Conservation (phyloP, 495 filamentous ascomycete genomes). For the Penicillium desertorum region DNA sequence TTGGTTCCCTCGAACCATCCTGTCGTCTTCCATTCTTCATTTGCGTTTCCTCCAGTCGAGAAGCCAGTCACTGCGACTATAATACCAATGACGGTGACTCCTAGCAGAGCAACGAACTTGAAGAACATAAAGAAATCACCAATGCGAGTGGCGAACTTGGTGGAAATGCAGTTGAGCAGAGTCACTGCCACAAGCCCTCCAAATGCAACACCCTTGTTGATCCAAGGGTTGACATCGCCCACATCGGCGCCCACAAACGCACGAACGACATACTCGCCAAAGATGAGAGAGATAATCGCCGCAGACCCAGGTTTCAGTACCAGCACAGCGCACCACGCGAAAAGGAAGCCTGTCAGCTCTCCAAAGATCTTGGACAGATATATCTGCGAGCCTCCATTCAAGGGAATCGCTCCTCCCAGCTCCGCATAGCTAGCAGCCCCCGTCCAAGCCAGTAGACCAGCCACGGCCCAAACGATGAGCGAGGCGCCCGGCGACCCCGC, state of each 20-base stretch:
- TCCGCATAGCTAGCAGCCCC: slow-evolving; percentile 96
- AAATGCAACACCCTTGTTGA: slow-evolving; percentile 86
- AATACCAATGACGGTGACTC: slow-evolving; percentile 83
- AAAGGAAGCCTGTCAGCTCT: slow-evolving; percentile 86
- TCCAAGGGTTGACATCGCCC: slow-evolving; percentile 73
- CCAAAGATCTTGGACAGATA: slow-evolving; percentile 96
- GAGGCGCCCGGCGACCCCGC: slow-evolving; percentile 90
- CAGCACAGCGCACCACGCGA: slow-evolving; percentile 92
- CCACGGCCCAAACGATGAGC: slow-evolving; percentile 85
- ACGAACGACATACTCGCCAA: slow-evolving; percentile 92
- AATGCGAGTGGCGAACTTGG: slow-evolving; percentile 77
- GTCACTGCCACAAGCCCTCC: slow-evolving; percentile 74
- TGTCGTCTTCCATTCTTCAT: slow-evolving; percentile 79
- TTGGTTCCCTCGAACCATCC: slow-evolving; percentile 89
- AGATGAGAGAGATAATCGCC: slow-evolving; percentile 95
- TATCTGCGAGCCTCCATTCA: slow-evolving; percentile 91
- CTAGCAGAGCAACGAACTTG: slow-evolving; percentile 88
- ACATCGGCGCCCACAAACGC: slow-evolving; percentile 80
- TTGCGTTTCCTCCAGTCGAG: slow-evolving; percentile 71
- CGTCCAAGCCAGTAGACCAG: slow-evolving; percentile 91
- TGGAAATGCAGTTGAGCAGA: slow-evolving; percentile 84
- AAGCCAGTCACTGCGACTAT: slow-evolving; percentile 86
- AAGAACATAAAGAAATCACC: slow-evolving; percentile 94
- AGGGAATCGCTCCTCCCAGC: slow-evolving; percentile 88
- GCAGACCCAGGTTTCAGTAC: slow-evolving; percentile 91